Evolutionary conservation across 352 stramenopile genomes (phyloP).

Genomic region (Plasmopara viticola): DNA sequence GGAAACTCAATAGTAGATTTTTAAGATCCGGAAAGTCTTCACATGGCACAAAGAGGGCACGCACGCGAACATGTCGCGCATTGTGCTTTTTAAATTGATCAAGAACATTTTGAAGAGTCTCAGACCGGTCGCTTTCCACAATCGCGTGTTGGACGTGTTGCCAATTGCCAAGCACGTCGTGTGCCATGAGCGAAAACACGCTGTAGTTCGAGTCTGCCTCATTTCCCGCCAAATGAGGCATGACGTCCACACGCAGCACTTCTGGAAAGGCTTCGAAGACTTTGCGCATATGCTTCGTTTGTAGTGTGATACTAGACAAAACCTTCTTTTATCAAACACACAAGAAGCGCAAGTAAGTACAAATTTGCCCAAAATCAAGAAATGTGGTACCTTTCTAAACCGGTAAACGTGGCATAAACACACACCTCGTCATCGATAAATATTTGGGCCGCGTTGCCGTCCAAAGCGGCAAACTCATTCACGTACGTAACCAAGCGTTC

Average conservation of each 20-base stretch:
- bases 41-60: conserved; percentile 21
- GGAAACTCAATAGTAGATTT: conserved; percentile 18
- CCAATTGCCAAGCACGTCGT: conserved; percentile 31
- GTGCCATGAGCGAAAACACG: conserved; percentile 26
- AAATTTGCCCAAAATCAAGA: neutral
- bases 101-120: conserved; percentile 22
- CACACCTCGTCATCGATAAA: conserved; percentile 30
- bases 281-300: conserved; percentile 34
- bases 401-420: neutral
- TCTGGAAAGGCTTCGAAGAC: conserved; percentile 29
- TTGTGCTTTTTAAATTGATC: conserved; percentile 31
- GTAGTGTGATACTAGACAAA: conserved; percentile 30
- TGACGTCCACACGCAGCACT: conserved; percentile 25
- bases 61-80: conserved; percentile 15
- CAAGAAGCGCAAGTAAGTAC: neutral
- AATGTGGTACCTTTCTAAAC: neutral
- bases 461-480: conserved; percentile 27
- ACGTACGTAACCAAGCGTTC: conserved; percentile 25
- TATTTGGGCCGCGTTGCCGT: conserved; percentile 28
- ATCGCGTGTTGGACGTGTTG: conserved; percentile 35
- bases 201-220: conserved; percentile 18
- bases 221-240: neutral
- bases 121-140: conserved; percentile 26
- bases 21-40: conserved; percentile 7
- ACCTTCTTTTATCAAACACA: conserved; percentile 16